Base-by-base conservation (phyloP, 1,284 basidiomycete genomes). In the Heterobasidion annosum region DNA sequence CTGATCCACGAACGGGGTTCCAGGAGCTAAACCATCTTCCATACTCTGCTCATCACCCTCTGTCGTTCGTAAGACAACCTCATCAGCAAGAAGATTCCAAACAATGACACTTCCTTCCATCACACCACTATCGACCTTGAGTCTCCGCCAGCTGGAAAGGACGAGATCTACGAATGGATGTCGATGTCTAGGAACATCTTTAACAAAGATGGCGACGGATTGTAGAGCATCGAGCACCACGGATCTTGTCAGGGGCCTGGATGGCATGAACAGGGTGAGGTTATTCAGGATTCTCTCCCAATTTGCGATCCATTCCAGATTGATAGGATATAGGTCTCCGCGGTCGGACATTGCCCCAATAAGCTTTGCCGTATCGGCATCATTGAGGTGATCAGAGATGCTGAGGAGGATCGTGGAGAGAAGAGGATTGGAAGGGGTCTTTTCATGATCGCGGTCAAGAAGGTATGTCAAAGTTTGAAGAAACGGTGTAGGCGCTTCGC, bases 171-270 rank as follows among this genome's bases (percentile, higher is more conserved):
- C 82, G 13, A 90, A 70, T 1, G 80, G 78, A 51, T 73, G 70
- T 45, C 87, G 76, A 64, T 88, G 88, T 6, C 67, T 67, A 15
- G 75, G 76, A 71, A 88, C 84, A 59, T 89, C 88, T 61, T 76
- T 80, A 34, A 90, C 74, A 43, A 76, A 78, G 15, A 81, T 76
- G 62, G 85, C 86, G 0, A 82, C 79, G 9, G 65, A 66, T 50
- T 79, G 70, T 33, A 90, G 68, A 6, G 76, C 72, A 16, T 74
- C 70, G 70, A 86, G 76, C 53, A 82, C 70, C 12, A 77, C 75
- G 33, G 69, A 62, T 18, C 82, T 72, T 1, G 87, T 88, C n/a
- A 73, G 59, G 0, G 81, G 78, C 15, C 79, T 73, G 6, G 72
- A 62, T 0, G 68, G 57, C 40, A 71, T 67, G 61, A 79, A 71